These are phyloP conservation scores for Escovopsis sp. DNA, from an alignment of 2,329 filamentous ascomycete species.

Conservation along the genomic window DNA sequence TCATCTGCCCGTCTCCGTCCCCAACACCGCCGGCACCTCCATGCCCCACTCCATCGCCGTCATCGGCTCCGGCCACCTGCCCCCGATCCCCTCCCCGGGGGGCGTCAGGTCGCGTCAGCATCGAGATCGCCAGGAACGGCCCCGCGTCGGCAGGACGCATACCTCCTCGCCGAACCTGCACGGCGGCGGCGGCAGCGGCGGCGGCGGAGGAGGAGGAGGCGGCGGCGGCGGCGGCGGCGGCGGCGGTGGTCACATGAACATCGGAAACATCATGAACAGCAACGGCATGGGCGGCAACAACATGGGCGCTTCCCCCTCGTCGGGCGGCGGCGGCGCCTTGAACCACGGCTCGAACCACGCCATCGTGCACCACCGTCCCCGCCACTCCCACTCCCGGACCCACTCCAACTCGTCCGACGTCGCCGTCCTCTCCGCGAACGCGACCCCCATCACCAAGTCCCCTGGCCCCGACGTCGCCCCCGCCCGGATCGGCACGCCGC, in stretches of 20 bases:
- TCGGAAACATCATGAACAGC: no score
- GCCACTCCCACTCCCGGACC: slow-evolving; percentile 36
- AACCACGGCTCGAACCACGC: slow-evolving; percentile 7
- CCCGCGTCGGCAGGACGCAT: slow-evolving; percentile 52
- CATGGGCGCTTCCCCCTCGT: slow-evolving; percentile 23
- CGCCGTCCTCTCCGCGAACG: slow-evolving; percentile 26
- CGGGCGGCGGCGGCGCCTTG: slow-evolving; percentile 18
- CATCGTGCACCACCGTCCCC: slow-evolving; percentile 18
- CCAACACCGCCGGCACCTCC: slow-evolving; percentile 18
- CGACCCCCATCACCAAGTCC: slow-evolving; percentile 35
- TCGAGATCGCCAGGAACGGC: slow-evolving; percentile 41
- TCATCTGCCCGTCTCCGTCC: slow-evolving; percentile 25
- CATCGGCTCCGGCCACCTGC: slow-evolving; percentile 63
- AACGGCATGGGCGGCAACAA: no score
- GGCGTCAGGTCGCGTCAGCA: slow-evolving; percentile 39
- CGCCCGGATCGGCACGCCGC: slow-evolving; percentile 31
- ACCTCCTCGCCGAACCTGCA: slow-evolving; percentile 66
- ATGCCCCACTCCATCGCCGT: slow-evolving; percentile 58
- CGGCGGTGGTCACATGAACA: no score
- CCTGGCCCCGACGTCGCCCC: slow-evolving; percentile 32
- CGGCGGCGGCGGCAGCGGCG: slow-evolving; percentile 14
- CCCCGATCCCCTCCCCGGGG: slow-evolving; percentile 72
- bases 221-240: no score
- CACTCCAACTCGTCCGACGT: slow-evolving; percentile 44
- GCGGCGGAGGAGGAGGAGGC: no score